phyloP scores from a whole-genome alignment of 306 rosid genomes.

The Cucumis sativus region DNA sequence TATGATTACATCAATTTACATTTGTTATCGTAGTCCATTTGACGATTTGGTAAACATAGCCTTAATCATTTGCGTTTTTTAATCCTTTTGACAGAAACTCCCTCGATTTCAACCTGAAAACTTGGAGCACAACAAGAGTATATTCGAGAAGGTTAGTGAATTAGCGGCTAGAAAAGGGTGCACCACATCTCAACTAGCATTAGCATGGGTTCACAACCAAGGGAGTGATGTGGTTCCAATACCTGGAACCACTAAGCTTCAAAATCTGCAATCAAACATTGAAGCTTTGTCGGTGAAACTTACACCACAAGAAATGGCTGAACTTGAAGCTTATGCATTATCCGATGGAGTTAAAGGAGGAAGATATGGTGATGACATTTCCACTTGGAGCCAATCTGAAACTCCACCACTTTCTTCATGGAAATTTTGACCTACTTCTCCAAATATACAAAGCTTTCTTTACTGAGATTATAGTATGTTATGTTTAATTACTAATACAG shows the following conservation, averaged over 20 bases:
- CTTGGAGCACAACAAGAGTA: constrained; percentile 34
- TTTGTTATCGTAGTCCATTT: too few species aligned
- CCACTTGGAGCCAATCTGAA: constrained; percentile 34
- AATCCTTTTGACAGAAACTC: background rate
- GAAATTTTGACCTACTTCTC: background rate
- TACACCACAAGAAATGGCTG: constrained; percentile 40
- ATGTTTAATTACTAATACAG: too few species aligned
- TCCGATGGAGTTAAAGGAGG: constrained; percentile 36
- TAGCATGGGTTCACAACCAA: constrained; percentile 22
- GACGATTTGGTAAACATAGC: too few species aligned
- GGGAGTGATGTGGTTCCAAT: constrained; percentile 17
- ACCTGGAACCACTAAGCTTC: constrained; percentile 73
- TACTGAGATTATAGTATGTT: too few species aligned
- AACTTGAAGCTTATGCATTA: constrained; percentile 42
- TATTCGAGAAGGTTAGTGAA: constrained; percentile 45
- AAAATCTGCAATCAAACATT: constrained; percentile 45
- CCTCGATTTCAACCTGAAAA: constrained; percentile 22
- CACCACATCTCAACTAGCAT: constrained; percentile 15
- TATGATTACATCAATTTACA: too few species aligned
- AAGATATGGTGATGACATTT: background rate
- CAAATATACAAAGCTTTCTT: too few species aligned
- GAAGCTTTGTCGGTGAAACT: constrained; percentile 51
- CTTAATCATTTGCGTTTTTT: background rate
- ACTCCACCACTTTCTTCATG: constrained; percentile 48
- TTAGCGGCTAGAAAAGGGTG: constrained; percentile 22